These are phyloP conservation scores for Cotoneaster glaucophyllus DNA, from an alignment of 306 rosid species.

Conservation along the genomic window DNA sequence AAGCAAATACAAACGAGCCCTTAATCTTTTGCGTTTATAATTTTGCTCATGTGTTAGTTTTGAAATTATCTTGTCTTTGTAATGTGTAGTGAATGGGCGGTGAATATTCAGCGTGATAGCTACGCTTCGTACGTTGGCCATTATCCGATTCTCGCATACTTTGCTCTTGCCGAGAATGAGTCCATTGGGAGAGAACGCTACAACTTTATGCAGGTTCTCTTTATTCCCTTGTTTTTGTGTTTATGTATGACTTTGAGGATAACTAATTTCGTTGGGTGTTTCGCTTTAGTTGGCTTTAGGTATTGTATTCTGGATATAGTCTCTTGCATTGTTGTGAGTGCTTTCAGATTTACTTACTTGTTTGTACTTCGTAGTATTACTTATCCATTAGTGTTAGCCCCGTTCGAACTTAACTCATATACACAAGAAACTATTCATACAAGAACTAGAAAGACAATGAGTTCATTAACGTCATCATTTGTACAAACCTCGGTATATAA, in stretches of 20 bases:
- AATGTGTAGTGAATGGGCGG: constrained; percentile 79
- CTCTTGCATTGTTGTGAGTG: neutral
- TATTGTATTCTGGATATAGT: neutral
- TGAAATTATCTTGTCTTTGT: neutral
- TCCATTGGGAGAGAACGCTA: constrained; percentile 90
- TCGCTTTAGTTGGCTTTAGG: neutral
- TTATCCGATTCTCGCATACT: constrained; percentile 66
- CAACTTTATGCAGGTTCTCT: constrained; percentile 77
- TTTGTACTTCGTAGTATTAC: neutral
- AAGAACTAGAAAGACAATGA: too few species aligned
- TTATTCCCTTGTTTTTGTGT: neutral
- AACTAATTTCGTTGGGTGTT: neutral
- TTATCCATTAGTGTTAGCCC: neutral
- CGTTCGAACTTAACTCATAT: too few species aligned
- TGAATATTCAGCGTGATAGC: constrained; percentile 96
- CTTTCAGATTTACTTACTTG: neutral
- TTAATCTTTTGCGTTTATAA: neutral
- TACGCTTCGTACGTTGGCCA: constrained; percentile 91
- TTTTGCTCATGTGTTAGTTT: neutral
- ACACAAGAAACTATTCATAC: too few species aligned
- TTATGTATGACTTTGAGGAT: neutral
- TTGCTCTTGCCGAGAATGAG: constrained; percentile 89
- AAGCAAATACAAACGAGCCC: too few species aligned
- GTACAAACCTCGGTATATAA: too few species aligned
- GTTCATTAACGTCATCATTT: too few species aligned